phyloP scores from a whole-genome alignment of 768 basidiomycete species.

The Phanerodontia chrysosporium region DNA sequence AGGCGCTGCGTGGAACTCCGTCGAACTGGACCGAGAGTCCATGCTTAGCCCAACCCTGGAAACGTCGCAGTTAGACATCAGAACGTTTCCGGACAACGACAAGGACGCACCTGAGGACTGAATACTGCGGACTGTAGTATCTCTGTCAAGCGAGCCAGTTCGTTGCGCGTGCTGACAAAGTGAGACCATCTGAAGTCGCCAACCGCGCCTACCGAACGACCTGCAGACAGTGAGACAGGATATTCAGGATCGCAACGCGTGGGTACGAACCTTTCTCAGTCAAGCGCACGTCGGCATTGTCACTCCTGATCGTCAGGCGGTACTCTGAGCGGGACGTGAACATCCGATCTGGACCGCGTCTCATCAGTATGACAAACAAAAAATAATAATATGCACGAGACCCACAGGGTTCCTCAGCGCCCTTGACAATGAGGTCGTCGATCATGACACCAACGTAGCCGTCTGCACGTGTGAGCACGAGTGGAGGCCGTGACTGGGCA shows the following conservation, averaged over 20 bases:
- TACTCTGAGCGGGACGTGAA: constrained; percentile 91
- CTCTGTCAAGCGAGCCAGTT: constrained; percentile 31
- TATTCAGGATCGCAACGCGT: neutral
- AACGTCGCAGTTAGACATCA: constrained; percentile 19
- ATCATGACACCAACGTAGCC: constrained; percentile 89
- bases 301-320: constrained; percentile 80
- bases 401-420: constrained; percentile 88
- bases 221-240: constrained; percentile 18
- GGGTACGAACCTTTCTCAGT: constrained; percentile 62
- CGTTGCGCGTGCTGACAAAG: constrained; percentile 30
- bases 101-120: constrained; percentile 43
- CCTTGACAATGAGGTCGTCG: constrained; percentile 85
- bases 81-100: constrained; percentile 11
- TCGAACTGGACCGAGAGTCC: constrained; percentile 39
- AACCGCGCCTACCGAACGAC: constrained; percentile 38
- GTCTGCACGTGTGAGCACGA: constrained; percentile 77
- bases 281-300: constrained; percentile 83
- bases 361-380: neutral
- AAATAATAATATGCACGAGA: constrained; percentile 3
- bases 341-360: constrained; percentile 66
- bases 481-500: constrained; percentile 48
- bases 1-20: constrained; percentile 57
- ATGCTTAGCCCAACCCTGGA: constrained; percentile 32
- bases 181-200: constrained; percentile 39
- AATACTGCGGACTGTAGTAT: constrained; percentile 30